Percentiles rank a stretch among this genome's conserved stretches.
phyloP scores from a whole-genome alignment of 768 basidiomycete genomes.

The Pisolithus marmoratus region DNA sequence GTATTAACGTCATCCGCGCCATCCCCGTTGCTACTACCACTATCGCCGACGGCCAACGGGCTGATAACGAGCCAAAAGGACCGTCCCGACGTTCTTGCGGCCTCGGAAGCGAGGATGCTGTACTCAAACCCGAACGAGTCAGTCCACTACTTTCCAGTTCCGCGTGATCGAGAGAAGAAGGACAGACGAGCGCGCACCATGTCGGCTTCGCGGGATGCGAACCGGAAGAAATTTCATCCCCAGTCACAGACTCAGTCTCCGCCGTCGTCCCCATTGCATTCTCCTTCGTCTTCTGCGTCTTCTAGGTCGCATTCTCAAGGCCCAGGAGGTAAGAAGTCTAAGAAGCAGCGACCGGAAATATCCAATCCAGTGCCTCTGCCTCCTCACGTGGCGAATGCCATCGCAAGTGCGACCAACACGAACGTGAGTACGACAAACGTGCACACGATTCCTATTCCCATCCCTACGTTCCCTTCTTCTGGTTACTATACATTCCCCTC shows the following conservation, averaged over 20 bases:
- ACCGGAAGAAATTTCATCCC: not conserved
- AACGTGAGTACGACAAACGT: not conserved
- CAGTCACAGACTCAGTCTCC: not conserved
- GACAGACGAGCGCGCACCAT: not conserved
- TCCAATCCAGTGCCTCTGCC: not conserved
- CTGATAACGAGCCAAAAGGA: not conserved
- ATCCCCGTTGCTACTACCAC: not conserved
- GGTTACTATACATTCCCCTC: not conserved
- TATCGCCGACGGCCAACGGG: not conserved
- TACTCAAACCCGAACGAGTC: constrained; percentile 16
- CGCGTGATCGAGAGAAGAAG: constrained; percentile 8
- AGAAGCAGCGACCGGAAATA: not conserved
- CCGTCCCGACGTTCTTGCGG: constrained; percentile 6
- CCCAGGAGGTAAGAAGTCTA: not conserved
- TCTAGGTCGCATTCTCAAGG: not conserved
- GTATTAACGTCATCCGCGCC: not conserved
- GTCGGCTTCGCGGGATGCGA: not conserved
- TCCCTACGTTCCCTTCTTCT: not conserved
- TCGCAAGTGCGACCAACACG: not conserved
- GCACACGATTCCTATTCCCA: not conserved
- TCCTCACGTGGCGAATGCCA: not conserved
- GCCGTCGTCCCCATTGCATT: not conserved
- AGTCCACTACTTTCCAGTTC: constrained; percentile 9
- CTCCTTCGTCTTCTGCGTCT: not conserved
- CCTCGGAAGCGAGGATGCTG: constrained; percentile 8